These are phyloP conservation scores for Penicillium desertorum DNA, from an alignment of 495 filamentous ascomycete genomes.

Conservation along the genomic window DNA sequence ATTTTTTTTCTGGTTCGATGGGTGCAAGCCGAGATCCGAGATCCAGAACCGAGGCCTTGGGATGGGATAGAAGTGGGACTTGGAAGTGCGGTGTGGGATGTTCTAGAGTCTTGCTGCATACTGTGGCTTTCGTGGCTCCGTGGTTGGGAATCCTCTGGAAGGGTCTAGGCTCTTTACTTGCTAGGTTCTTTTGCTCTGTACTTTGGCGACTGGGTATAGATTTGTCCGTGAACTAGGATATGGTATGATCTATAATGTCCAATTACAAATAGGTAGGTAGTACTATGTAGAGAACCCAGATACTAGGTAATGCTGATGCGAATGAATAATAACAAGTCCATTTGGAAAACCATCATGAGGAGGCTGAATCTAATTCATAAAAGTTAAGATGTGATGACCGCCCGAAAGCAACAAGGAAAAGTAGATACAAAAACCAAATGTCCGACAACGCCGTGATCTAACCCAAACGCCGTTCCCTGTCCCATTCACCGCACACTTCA, in stretches of 20 bases:
- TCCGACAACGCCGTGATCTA: neutral
- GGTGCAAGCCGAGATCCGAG: neutral
- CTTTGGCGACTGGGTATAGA: neutral
- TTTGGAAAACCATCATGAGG: neutral
- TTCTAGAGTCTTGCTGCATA: neutral
- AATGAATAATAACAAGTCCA: neutral
- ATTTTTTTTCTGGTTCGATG: neutral
- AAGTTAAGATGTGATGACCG: neutral
- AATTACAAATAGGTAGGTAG: neutral
- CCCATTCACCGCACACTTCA: neutral
- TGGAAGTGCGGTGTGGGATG: neutral
- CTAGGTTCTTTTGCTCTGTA: too few species aligned
- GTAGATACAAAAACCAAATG: neutral
- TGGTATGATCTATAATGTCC: neutral
- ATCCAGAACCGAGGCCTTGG: neutral
- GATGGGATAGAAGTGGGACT: neutral
- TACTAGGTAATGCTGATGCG: neutral
- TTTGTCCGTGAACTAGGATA: neutral
- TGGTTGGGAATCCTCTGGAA: neutral
- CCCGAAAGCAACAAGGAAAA: neutral
- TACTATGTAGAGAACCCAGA: neutral
- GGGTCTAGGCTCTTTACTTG: neutral
- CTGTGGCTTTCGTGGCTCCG: too few species aligned
- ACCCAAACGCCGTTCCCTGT: conserved; percentile 1
- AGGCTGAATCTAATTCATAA: neutral